Evolutionary conservation across 345 rosid genomes (phyloP), one percentile per base, ranked within the genome.

Genomic region (Lagerstroemia speciosa): DNA sequence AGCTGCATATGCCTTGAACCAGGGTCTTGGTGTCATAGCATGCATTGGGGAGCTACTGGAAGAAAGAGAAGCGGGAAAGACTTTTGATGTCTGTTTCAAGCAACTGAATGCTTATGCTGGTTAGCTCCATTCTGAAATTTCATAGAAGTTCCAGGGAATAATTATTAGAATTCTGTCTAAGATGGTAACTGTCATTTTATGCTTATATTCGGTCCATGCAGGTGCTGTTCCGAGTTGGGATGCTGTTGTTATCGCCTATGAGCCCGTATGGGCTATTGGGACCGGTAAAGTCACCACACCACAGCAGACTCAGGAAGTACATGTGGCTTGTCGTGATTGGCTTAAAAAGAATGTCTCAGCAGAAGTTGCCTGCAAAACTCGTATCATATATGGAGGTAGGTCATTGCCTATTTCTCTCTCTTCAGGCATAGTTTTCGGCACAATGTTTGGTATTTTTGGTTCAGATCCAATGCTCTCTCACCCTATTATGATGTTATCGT

Each of bases 201-300:
- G 22, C 30, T 62, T 22, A 57, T 46, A 30, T 9, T 71, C 29
- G 33, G 41, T 43, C 45, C 64, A 32, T 78, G 58, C 83, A 93
- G 99, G 91, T 84, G 87, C 88, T 73, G 86, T 88, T 36, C 89
- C 96, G 46, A 82, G 97, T 80, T 91, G 97, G 99, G 97, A 91
- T 62, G 79, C 85, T 67, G 67, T 91, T 55, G 99, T 94, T 36
- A 85, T 94, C 69, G 99, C 99, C 2, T 94, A 94, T 65, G 99
- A 94, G 79, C 98, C 99, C 65, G 98, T 94, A 33, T 94, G 99
- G 99, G 99, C 99, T 71, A 94, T 94, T 76, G 99, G 97, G 71
- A 91, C 98, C 60, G 99, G 99, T 70, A 92, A 91, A 73, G 99
- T 94, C 72, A 98, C 99, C 66, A 79, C 96, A 30, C 98, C 99